Conservation (phyloP, 441 rosid genomes). For the Syzygium syzygioides region DNA sequence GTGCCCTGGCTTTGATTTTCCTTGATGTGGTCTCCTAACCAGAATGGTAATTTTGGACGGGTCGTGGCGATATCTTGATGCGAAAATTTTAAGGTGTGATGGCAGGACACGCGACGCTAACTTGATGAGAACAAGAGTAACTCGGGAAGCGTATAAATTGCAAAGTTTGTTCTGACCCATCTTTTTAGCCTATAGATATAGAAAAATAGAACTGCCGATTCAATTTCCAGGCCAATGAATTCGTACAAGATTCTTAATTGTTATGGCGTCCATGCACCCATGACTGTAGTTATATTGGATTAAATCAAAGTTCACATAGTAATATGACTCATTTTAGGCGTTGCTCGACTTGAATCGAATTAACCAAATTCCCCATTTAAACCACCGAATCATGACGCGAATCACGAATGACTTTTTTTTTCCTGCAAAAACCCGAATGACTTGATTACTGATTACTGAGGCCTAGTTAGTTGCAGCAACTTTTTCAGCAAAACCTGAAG, state of each 20-base stretch:
- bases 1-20: slow-evolving; percentile 3
- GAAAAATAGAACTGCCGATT: neutral
- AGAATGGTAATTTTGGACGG: neutral
- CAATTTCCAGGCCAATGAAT: neutral
- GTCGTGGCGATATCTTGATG: neutral
- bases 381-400: neutral
- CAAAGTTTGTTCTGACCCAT: neutral
- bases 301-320: neutral
- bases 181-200: neutral
- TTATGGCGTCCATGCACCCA: neutral
- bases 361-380: neutral
- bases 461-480: neutral
- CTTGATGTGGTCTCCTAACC: neutral
- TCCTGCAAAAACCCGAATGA: neutral
- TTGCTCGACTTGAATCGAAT: neutral
- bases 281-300: neutral
- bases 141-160: neutral
- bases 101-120: neutral
- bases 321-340: rapidly evolving
- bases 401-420: rapidly evolving
- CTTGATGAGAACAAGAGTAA: neutral
- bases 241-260: neutral
- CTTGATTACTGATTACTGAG: neutral
- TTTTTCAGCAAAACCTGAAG: neutral
- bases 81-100: neutral